phyloP scores from a whole-genome alignment of 2,329 filamentous ascomycete genomes.

The Xylariaceae sp. region DNA sequence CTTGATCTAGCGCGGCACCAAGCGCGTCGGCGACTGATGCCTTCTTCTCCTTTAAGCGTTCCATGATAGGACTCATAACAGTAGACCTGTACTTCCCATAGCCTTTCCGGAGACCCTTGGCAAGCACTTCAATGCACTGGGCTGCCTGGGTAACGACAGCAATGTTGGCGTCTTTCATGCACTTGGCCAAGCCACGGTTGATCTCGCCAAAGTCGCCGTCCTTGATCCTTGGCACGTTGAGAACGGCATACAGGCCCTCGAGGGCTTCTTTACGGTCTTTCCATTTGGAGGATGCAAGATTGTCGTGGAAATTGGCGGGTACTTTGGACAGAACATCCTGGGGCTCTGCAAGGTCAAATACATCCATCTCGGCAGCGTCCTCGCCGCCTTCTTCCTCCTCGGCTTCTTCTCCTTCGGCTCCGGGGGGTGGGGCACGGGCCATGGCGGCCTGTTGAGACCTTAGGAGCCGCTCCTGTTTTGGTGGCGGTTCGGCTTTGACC shows the following conservation, averaged over 20 bases:
- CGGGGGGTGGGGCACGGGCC: conserved; percentile 66
- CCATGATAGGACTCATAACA: conserved; percentile 88
- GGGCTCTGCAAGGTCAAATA: conserved; percentile 80
- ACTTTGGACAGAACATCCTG: conserved; percentile 84
- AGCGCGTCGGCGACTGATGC: conserved; percentile 84
- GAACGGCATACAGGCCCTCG: conserved; percentile 73
- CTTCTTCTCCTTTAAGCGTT: conserved; percentile 98
- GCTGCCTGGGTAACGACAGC: conserved; percentile 91
- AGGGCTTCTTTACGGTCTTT: conserved; percentile 96
- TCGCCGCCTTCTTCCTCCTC: conserved; percentile 63
- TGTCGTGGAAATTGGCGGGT: conserved; percentile 79
- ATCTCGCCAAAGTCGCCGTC: conserved; percentile 88
- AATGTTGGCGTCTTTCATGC: conserved; percentile 98
- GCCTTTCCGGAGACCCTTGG: conserved; percentile 76
- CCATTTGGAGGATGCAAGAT: conserved; percentile 90
- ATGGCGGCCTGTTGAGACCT: conserved; percentile 86
- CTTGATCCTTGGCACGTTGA: conserved; percentile 90
- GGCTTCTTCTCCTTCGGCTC: conserved; percentile 59
- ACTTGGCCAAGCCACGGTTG: conserved; percentile 82
- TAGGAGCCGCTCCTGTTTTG: conserved; percentile 88
- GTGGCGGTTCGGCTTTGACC: conserved; percentile 80
- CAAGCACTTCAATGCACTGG: conserved; percentile 87
- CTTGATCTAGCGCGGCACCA: conserved; percentile 77
- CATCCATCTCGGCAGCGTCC: conserved; percentile 74
- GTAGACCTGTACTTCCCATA: conserved; percentile 80